Conservation (phyloP, 2,329 filamentous ascomycete species). For the Canariomyces notabilis region DNA sequence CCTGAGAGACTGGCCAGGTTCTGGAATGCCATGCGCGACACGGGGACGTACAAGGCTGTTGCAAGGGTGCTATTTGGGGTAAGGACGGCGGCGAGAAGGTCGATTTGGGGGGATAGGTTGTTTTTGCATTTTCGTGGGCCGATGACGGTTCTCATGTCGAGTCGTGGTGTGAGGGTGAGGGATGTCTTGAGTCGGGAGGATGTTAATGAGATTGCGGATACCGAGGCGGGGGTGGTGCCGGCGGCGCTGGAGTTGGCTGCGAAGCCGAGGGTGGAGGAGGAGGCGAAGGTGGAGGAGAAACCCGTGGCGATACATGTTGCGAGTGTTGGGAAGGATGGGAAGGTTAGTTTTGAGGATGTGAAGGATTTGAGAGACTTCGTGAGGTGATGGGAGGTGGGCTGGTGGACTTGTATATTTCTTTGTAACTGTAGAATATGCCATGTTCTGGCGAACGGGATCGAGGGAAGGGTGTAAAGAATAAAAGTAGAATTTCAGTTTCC, state of each 20-base stretch:
- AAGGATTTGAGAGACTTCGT: slow-evolving; percentile 55
- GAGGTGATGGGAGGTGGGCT: no score
- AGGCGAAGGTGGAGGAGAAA: slow-evolving; percentile 26
- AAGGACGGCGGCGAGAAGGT: slow-evolving; percentile 71
- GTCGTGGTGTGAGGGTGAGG: slow-evolving; percentile 70
- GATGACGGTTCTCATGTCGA: slow-evolving; percentile 79
- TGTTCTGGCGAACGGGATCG: no score
- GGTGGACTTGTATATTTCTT: no score
- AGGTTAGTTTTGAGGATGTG: slow-evolving; percentile 60
- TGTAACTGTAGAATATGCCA: no score
- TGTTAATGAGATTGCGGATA: slow-evolving; percentile 84
- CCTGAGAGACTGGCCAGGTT: slow-evolving; percentile 60
- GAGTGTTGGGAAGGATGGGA: slow-evolving; percentile 54
- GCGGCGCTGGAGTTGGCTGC: slow-evolving; percentile 49
- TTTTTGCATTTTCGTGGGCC: slow-evolving; percentile 90
- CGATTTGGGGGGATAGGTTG: slow-evolving; percentile 89
- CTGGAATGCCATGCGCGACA: slow-evolving; percentile 65
- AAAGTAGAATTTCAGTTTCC: no score
- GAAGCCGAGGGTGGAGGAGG: slow-evolving; percentile 33
- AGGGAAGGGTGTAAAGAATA: no score
- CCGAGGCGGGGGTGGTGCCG: slow-evolving; percentile 65
- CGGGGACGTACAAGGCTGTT: slow-evolving; percentile 66
- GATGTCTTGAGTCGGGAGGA: slow-evolving; percentile 75
- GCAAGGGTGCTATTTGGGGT: slow-evolving; percentile 61
- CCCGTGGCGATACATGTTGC: slow-evolving; percentile 51